These are phyloP conservation scores for Trichoderma asperellum DNA, from an alignment of 2,329 filamentous ascomycete species.

Conservation along the genomic window DNA sequence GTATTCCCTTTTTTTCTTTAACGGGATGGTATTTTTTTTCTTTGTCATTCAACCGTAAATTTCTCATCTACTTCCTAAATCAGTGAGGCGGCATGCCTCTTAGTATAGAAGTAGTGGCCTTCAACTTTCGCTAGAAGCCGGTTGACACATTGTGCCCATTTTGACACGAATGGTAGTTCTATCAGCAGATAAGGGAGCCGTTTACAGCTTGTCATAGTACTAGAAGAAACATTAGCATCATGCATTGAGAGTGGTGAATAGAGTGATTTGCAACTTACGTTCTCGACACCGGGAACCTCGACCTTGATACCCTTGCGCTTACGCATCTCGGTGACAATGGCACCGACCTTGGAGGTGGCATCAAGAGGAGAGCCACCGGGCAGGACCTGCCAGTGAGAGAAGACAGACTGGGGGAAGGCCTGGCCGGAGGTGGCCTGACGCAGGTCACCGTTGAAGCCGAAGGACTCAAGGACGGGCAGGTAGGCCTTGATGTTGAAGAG, in stretches of 20 bases:
- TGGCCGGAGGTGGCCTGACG: slow-evolving; percentile 91
- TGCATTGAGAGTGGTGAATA: neutral
- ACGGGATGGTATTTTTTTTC: slow-evolving; percentile 31
- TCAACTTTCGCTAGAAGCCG: slow-evolving; percentile 43
- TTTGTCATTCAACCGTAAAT: slow-evolving; percentile 37
- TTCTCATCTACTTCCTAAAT: slow-evolving; percentile 32
- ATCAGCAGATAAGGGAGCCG: slow-evolving; percentile 49
- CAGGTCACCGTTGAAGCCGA: slow-evolving; percentile 98
- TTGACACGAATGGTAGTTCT: slow-evolving; percentile 51
- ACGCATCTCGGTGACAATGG: slow-evolving; percentile 85
- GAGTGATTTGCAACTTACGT: slow-evolving; percentile 69
- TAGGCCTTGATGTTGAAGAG: slow-evolving; percentile 99
- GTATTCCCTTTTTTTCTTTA: slow-evolving; percentile 39
- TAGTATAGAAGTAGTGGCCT: slow-evolving; percentile 37
- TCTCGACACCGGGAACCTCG: slow-evolving; percentile 88
- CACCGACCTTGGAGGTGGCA: slow-evolving; percentile 76
- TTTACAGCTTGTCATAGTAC: slow-evolving; percentile 99
- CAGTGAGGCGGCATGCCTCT: slow-evolving; percentile 31
- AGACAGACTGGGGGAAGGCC: slow-evolving; percentile 98
- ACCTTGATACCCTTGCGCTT: slow-evolving; percentile 99
- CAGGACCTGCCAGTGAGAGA: slow-evolving; percentile 98
- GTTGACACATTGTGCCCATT: slow-evolving; percentile 48
- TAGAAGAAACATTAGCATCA: slow-evolving; percentile 44
- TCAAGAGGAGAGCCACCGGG: slow-evolving; percentile 93
- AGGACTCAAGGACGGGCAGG: slow-evolving; percentile 94